phyloP scores from a whole-genome alignment of 2,329 filamentous ascomycete species.

The Ascochyta viciae-villosae region DNA sequence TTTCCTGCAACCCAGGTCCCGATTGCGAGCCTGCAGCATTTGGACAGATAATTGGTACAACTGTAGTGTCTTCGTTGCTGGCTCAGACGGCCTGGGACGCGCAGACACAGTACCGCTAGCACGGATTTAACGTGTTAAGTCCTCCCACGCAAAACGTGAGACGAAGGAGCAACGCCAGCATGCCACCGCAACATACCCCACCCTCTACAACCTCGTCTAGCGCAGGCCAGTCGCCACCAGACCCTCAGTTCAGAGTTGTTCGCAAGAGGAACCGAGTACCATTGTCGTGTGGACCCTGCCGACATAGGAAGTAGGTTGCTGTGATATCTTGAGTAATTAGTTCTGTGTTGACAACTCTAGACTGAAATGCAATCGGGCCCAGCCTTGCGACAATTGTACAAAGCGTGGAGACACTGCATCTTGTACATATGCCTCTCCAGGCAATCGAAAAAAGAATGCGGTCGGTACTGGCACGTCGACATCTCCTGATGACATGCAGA shows the following conservation, averaged over 20 bases:
- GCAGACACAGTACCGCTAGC: neutral
- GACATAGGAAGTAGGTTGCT: conserved; percentile 80
- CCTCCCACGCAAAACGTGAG: conserved; percentile 4
- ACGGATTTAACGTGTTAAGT: conserved; percentile 38
- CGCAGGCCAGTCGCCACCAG: conserved; percentile 81
- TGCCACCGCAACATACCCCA: conserved; percentile 72
- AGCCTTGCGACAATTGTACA: conserved; percentile 93
- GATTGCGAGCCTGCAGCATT: neutral
- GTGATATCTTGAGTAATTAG: conserved; percentile 24
- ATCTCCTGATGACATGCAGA: conserved; percentile 95
- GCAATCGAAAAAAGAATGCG: conserved; percentile 73
- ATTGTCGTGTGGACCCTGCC: conserved; percentile 88
- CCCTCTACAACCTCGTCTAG: conserved; percentile 79
- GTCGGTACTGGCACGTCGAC: conserved; percentile 63
- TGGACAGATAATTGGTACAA: neutral
- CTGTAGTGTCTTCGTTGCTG: neutral
- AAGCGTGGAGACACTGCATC: conserved; percentile 82
- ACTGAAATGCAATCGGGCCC: conserved; percentile 90
- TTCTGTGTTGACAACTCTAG: conserved; percentile 46
- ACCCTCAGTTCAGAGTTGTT: conserved; percentile 85
- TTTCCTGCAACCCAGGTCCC: conserved; percentile 2
- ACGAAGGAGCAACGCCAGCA: conserved; percentile 42
- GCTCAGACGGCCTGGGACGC: neutral
- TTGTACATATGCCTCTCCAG: conserved; percentile 79
- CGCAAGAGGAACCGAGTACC: conserved; percentile 92